A percentile compares a stretch with the other conserved stretches of the same genome.
Evolutionary conservation across 345 rosid species (phyloP).

Genomic region (Gossypioides kirkii): DNA sequence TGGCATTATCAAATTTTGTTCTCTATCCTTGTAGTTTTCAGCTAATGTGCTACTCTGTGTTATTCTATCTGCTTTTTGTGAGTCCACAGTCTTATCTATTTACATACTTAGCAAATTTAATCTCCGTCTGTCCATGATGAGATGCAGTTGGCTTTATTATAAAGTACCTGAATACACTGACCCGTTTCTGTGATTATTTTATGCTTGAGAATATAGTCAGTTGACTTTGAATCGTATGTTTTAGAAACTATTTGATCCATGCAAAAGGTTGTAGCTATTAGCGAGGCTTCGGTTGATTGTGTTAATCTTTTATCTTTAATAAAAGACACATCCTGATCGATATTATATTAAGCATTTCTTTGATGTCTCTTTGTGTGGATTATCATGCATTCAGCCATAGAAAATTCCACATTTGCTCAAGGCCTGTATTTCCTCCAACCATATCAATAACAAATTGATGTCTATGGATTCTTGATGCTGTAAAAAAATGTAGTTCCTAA

Average conservation of each 20-base stretch:
- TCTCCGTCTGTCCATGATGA: background rate
- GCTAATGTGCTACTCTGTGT: background rate
- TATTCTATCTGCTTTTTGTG: background rate
- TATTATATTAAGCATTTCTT: background rate
- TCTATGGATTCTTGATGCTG: background rate
- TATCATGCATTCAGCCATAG: background rate
- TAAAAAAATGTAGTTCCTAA: conserved; percentile 8
- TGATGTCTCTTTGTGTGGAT: background rate
- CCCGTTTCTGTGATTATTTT: background rate
- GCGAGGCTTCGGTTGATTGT: background rate
- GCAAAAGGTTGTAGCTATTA: background rate
- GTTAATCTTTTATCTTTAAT: background rate
- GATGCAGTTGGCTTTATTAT: background rate
- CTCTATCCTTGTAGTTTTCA: background rate
- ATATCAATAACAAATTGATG: background rate
- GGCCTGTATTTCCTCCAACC: background rate
- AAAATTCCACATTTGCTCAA: background rate
- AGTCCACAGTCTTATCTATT: background rate
- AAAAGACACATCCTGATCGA: background rate
- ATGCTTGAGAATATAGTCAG: background rate
- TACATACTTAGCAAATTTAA: background rate
- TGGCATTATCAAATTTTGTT: background rate
- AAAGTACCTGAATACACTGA: background rate
- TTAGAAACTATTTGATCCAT: background rate
- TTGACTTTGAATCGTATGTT: background rate